These are phyloP conservation scores for Grigorovia jiainica DNA, from an alignment of 805 yeast species.

Conservation along the genomic window DNA sequence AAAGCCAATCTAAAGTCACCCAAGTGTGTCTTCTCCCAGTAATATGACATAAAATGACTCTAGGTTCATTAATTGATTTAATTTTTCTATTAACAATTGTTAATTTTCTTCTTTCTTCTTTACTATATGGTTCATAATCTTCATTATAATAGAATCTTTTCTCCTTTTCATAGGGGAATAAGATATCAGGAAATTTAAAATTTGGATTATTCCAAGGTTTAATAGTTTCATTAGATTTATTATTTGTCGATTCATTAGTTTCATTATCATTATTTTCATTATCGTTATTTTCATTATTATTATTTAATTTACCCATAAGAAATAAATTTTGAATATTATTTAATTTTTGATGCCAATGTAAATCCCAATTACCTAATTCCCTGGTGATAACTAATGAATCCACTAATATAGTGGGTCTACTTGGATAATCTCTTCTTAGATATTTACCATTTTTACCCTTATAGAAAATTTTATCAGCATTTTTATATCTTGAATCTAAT, in stretches of 20 bases:
- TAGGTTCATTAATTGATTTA: slow-evolving; percentile 19
- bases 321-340: slow-evolving; percentile 3
- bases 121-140: slow-evolving; percentile 10
- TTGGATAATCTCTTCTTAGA: slow-evolving; percentile 25
- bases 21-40: slow-evolving; percentile 69
- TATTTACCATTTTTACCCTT: slow-evolving; percentile 21
- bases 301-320: slow-evolving; percentile 9
- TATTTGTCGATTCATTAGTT: too few species aligned
- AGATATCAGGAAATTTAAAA: slow-evolving; percentile 15
- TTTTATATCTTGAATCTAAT: not conserved
- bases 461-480: slow-evolving; percentile 9
- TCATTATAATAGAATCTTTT: slow-evolving; percentile 1
- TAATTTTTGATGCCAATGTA: slow-evolving; percentile 10
- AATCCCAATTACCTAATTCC: slow-evolving; percentile 14
- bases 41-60: slow-evolving; percentile 54
- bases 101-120: slow-evolving; percentile 13
- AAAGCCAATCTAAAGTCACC: slow-evolving; percentile 69
- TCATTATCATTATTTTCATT: too few species aligned
- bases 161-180: slow-evolving; percentile 7
- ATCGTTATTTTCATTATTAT: too few species aligned
- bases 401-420: slow-evolving; percentile 20
- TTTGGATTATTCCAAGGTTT: slow-evolving; percentile 1
- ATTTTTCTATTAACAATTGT: slow-evolving; percentile 11
- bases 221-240: not conserved
- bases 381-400: slow-evolving; percentile 22